phyloP scores from a whole-genome alignment of 192 early-diverging fungal genomes.

The Backusella sp. region DNA sequence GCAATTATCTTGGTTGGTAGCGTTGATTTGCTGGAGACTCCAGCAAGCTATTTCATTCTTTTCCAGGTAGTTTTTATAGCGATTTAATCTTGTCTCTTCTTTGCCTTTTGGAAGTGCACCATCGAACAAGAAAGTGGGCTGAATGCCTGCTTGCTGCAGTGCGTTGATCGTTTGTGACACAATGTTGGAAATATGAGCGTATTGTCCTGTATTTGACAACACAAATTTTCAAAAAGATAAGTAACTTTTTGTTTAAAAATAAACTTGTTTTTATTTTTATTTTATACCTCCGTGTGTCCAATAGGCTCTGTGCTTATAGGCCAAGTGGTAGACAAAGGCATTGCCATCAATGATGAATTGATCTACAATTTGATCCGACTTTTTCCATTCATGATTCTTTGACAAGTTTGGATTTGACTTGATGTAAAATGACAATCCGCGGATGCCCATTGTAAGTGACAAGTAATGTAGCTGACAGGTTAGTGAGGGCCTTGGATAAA shows the following conservation, averaged over 20 bases:
- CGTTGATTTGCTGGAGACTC: constrained; percentile 32
- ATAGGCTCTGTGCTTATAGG: constrained; percentile 35
- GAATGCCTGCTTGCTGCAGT: constrained; percentile 32
- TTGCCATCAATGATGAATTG: constrained; percentile 52
- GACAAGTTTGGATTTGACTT: constrained; percentile 11
- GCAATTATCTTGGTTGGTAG: neutral
- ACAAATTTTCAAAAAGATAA: neutral
- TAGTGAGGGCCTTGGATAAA: too few species aligned
- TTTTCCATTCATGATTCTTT: constrained; percentile 3
- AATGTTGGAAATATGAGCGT: constrained; percentile 34
- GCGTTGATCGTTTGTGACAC: constrained; percentile 30
- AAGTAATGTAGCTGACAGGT: neutral
- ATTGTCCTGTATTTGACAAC: constrained; percentile 29
- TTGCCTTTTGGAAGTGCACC: constrained; percentile 46
- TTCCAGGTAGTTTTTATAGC: constrained; percentile 45
- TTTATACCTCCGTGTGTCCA: constrained; percentile 47
- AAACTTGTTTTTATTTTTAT: too few species aligned
- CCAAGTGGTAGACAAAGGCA: constrained; percentile 50
- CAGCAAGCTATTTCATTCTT: constrained; percentile 23
- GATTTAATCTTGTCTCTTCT: constrained; percentile 35
- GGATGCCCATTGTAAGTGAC: constrained; percentile 23
- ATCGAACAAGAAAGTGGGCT: constrained; percentile 45
- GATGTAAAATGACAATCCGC: constrained; percentile 24
- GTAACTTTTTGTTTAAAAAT: neutral
- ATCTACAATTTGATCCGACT: neutral